Evolutionary conservation across 202 grass and related monocot genomes (phyloP), one percentile per base, ranked within the genome.

Genomic region (Elaeis oleifera): DNA sequence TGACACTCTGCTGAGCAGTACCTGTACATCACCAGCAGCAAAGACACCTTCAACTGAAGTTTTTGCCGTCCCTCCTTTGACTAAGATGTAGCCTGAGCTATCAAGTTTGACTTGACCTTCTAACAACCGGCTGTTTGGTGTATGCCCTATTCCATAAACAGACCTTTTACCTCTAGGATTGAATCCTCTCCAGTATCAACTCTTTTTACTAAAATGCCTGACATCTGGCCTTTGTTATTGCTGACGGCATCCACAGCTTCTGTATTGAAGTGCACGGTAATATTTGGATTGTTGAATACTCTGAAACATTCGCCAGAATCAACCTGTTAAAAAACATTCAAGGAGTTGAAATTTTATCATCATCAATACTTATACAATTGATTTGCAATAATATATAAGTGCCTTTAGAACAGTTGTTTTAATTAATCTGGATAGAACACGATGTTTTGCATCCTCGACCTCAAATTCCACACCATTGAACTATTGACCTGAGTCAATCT

Each of bases 261-360:
- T 60, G 94, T 94, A 88, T 86, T 89, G 85, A 71, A 99, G 79
- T 99, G 94, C 75, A 99, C 88, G 60, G 88, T 94, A 82, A 94
- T 71, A 79, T 89, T 99, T 65, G 82, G 84, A 79, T 80, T 99
- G 94, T 78, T 99, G 81, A 89, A 70, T 84, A 99, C 88, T 99
- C 94, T 99, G 82, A 99, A 99, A 99, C 84, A 99, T 99, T 89
- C 88, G 82, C 94, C 94, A 90, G 75, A 86, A 90, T 82, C 67
- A 90, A 90, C 87, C 94, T 99, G 94, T 99, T 99, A 99, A 97
- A 84, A 89, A 81, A 92, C 84, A 94, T 89, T 66, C 79, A 86
- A 88, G 80, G 68, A 86, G 85, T 86, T 73, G 79, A 78, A 86
- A 60, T 59, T 90, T 86, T 90, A 86, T 66, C 68, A 83, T 83